Conservation (phyloP, 2,329 filamentous ascomycete species). For the Trichoderma arundinaceum region DNA sequence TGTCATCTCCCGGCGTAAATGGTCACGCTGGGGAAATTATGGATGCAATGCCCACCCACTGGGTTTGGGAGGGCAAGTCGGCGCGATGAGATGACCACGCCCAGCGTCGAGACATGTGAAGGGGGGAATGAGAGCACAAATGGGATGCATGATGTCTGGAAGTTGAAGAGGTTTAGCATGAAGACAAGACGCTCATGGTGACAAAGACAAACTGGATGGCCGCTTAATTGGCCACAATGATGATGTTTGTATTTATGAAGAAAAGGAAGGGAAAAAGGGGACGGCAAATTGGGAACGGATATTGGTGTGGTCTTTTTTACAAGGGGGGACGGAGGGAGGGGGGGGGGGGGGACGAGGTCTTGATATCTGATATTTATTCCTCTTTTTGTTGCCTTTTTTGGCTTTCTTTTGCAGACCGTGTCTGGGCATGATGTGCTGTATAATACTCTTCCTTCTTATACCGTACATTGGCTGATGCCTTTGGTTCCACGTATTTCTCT, state of each 20-base stretch:
- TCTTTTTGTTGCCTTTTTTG: background rate
- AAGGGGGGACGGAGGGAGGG: background rate
- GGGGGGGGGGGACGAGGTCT: background rate
- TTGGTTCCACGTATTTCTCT: no score
- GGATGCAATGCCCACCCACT: slow-evolving; percentile 9
- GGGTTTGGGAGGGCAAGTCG: slow-evolving; percentile 12
- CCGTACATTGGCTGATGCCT: no score
- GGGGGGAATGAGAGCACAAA: background rate
- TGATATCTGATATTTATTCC: slow-evolving; percentile 28
- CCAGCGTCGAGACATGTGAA: background rate
- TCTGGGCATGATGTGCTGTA: no score
- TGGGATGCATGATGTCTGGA: slow-evolving; percentile 15
- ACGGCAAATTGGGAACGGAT: slow-evolving; percentile 3
- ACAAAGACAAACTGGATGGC: slow-evolving; percentile 7
- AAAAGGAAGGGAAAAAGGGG: background rate
- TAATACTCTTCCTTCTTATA: no score
- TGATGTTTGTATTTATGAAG: slow-evolving; percentile 23
- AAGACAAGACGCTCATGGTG: slow-evolving; percentile 6
- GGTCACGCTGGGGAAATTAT: background rate
- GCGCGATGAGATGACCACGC: slow-evolving; percentile 3
- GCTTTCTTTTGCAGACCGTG: background rate
- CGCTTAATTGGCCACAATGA: slow-evolving; percentile 13
- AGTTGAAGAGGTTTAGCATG: slow-evolving; percentile 13
- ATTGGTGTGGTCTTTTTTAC: slow-evolving; percentile 11
- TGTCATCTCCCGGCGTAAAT: slow-evolving; percentile 23